Percentiles rank a stretch among this genome's conserved stretches.
These are phyloP conservation scores for Takakia lepidozioides DNA, from an alignment of 225 moss, liverwort and hornwort species.

Conservation along the genomic window DNA sequence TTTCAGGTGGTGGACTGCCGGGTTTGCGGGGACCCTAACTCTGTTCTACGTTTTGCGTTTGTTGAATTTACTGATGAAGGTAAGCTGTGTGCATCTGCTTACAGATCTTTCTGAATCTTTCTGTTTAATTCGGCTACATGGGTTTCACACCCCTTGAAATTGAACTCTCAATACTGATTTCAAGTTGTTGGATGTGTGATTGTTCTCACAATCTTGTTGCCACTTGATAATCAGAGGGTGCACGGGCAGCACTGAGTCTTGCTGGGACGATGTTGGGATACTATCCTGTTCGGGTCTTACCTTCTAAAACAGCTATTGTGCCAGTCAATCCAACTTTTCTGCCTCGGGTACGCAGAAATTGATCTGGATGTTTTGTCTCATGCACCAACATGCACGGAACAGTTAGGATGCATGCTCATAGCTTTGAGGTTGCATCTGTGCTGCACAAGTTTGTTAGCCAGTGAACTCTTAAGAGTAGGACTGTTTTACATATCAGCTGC, in stretches of 20 bases:
- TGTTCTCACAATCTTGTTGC: no score
- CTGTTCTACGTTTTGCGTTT: conserved; percentile 93
- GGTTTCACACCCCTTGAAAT: neutral
- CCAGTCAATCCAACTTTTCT: conserved; percentile 93
- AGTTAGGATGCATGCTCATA: no score
- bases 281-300: conserved; percentile 88
- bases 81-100: conserved; percentile 6
- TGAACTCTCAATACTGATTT: neutral
- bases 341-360: conserved; percentile 45
- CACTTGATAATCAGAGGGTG: conserved; percentile 47
- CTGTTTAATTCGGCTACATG: neutral
- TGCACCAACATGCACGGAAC: no score
- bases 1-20: conserved; percentile 92
- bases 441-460: no score
- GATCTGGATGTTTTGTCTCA: no score
- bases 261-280: conserved; percentile 94
- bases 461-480: no score
- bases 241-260: conserved; percentile 70
- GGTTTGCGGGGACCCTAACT: conserved; percentile 97
- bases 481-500: no score
- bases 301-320: conserved; percentile 96
- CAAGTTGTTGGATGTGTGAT: neutral
- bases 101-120: no score
- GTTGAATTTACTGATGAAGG: conserved; percentile 98
- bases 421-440: no score